Evolutionary conservation across 2,329 filamentous ascomycete species (phyloP).

Genomic region (Dactylonectria estremocensis): DNA sequence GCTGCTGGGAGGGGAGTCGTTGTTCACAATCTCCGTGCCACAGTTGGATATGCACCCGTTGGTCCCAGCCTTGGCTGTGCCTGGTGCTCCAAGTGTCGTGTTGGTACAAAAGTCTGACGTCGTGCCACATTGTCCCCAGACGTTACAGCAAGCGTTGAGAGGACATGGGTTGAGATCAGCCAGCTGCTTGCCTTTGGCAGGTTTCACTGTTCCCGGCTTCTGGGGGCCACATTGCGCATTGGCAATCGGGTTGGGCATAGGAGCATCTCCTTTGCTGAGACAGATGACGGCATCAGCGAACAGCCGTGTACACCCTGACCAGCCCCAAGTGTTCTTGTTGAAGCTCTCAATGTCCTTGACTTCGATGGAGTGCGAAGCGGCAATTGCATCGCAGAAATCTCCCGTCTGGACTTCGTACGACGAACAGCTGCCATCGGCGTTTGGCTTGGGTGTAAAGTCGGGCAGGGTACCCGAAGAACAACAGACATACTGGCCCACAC

Average conservation of each 20-base stretch:
- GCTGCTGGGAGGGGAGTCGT: neutral
- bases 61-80: neutral
- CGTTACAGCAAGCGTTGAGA: slow-evolving; percentile 55
- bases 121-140: slow-evolving; percentile 60
- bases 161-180: slow-evolving; percentile 60
- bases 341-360: slow-evolving; percentile 36
- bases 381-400: slow-evolving; percentile 1
- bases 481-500: slow-evolving; percentile 30
- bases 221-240: slow-evolving; percentile 60
- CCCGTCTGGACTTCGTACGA: neutral
- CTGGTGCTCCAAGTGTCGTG: slow-evolving; percentile 10
- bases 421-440: neutral
- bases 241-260: slow-evolving; percentile 36
- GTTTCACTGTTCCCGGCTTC: slow-evolving; percentile 55
- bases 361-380: neutral
- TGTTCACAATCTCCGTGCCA: slow-evolving; percentile 50
- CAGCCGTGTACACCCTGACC: slow-evolving; percentile 49
- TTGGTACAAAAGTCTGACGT: slow-evolving; percentile 57
- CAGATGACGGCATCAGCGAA: slow-evolving; percentile 45
- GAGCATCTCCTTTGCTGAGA: slow-evolving; percentile 49
- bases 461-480: neutral
- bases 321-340: slow-evolving; percentile 56
- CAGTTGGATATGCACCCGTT: slow-evolving; percentile 57
- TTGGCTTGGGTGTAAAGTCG: neutral
- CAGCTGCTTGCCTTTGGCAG: slow-evolving; percentile 48